Conservation (phyloP, 2,329 filamentous ascomycete species). For the Metarhizium robertsii region DNA sequence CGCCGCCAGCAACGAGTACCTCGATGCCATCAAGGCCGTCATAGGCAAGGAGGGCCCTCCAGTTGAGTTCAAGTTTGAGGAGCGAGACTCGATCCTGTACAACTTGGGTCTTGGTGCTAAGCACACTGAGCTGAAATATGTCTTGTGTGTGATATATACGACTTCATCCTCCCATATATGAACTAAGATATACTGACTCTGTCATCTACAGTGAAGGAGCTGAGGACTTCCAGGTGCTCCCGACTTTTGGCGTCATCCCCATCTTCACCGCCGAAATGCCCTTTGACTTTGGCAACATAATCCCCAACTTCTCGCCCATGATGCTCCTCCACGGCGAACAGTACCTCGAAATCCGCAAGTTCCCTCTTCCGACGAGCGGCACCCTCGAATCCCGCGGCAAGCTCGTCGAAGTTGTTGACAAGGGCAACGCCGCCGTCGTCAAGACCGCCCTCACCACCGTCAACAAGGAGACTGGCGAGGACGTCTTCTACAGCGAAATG, state of each 20-base stretch:
- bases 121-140: slow-evolving; percentile 74
- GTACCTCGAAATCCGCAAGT: slow-evolving; percentile 89
- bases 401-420: slow-evolving; percentile 92
- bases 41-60: slow-evolving; percentile 61
- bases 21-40: slow-evolving; percentile 67
- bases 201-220: slow-evolving; percentile 54
- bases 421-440: slow-evolving; percentile 80
- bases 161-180: not conserved
- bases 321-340: slow-evolving; percentile 99
- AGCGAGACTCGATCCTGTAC: slow-evolving; percentile 88
- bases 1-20: slow-evolving; percentile 49
- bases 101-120: slow-evolving; percentile 92
- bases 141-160: slow-evolving; percentile 46
- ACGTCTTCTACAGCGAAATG: slow-evolving; percentile 93
- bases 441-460: slow-evolving; percentile 74
- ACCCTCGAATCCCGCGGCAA: slow-evolving; percentile 66
- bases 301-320: slow-evolving; percentile 96
- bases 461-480: slow-evolving; percentile 75
- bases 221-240: slow-evolving; percentile 87
- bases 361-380: slow-evolving; percentile 78
- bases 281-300: slow-evolving; percentile 70
- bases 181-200: not conserved
- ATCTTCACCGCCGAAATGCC: slow-evolving; percentile 76
- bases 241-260: slow-evolving; percentile 95
- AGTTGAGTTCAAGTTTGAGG: slow-evolving; percentile 72